phyloP scores from a whole-genome alignment of 2,329 filamentous ascomycete genomes.

The Fonsecaea pugnacius region DNA sequence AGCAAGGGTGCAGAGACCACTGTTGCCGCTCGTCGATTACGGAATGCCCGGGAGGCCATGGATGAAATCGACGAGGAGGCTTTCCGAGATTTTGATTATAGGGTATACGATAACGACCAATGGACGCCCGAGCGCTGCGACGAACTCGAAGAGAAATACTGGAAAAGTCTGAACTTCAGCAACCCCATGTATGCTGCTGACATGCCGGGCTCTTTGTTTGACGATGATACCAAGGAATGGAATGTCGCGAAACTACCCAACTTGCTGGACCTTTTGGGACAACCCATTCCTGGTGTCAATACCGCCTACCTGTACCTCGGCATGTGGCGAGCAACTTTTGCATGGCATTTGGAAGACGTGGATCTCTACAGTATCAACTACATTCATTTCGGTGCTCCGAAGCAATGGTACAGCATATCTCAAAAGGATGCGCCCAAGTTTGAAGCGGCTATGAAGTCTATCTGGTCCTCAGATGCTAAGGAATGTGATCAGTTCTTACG shows the following conservation, averaged over 20 bases:
- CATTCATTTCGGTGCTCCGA: conserved; percentile 96
- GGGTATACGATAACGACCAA: conserved; percentile 78
- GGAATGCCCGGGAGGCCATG: conserved; percentile 74
- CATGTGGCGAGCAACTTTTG: conserved; percentile 99
- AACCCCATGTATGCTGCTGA: conserved; percentile 95
- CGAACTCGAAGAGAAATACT: conserved; percentile 91
- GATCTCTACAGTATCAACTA: conserved; percentile 99
- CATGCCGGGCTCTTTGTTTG: conserved; percentile 92
- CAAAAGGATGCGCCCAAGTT: conserved; percentile 92
- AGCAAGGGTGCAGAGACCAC: conserved; percentile 65
- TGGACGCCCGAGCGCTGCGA: conserved; percentile 91
- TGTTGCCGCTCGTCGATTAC: conserved; percentile 83
- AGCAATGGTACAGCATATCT: conserved; percentile 99
- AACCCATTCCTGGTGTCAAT: conserved; percentile 96
- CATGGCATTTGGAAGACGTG: conserved; percentile 98
- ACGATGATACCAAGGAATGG: conserved; percentile 82
- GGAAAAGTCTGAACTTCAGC: conserved; percentile 96
- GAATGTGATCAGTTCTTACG: conserved; percentile 94
- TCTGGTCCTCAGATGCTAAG: conserved; percentile 91
- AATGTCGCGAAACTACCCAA: conserved; percentile 95
- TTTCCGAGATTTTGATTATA: conserved; percentile 90
- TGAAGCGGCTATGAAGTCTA: conserved; percentile 82
- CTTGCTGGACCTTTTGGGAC: conserved; percentile 87
- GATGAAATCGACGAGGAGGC: conserved; percentile 85
- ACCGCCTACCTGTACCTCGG: conserved; percentile 96